Conservation (phyloP, 2,329 filamentous ascomycete genomes). For the Fusarium floridanum region DNA sequence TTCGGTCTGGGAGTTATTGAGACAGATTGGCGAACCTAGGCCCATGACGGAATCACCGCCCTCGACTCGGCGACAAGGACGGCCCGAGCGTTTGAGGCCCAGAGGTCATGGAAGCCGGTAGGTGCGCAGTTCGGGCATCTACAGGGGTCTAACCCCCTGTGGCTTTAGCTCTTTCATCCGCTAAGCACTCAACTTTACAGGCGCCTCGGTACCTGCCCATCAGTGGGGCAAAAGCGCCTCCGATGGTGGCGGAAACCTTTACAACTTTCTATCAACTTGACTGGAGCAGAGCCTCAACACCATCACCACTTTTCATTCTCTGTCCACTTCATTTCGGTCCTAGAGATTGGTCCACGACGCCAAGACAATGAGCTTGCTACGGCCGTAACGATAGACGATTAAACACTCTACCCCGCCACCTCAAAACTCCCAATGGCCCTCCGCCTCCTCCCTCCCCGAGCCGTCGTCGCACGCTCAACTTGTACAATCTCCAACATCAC, state of each 20-base stretch:
- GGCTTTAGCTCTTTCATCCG: slow-evolving; percentile 18
- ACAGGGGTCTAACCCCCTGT: slow-evolving; percentile 26
- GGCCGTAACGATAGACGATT: neutral
- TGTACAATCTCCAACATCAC: slow-evolving; percentile 28
- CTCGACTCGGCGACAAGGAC: slow-evolving; percentile 44
- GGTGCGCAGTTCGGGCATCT: slow-evolving; percentile 10
- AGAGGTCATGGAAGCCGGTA: neutral
- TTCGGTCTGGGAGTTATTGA: slow-evolving; percentile 17
- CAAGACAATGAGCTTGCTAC: slow-evolving; percentile 11
- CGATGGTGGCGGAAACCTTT: slow-evolving; percentile 19
- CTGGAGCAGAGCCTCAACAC: slow-evolving; percentile 41
- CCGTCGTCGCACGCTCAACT: slow-evolving; percentile 27
- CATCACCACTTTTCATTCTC: slow-evolving; percentile 34
- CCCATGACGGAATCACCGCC: slow-evolving; percentile 45
- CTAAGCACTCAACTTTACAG: neutral
- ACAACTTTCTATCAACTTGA: slow-evolving; percentile 32
- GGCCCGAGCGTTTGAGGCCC: slow-evolving; percentile 37
- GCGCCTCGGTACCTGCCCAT: slow-evolving; percentile 1
- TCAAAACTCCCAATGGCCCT: slow-evolving; percentile 33
- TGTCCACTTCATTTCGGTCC: neutral
- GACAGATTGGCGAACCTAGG: slow-evolving; percentile 24
- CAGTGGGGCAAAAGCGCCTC: slow-evolving; percentile 10
- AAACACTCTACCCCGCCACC: neutral
- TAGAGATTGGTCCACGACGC: neutral
- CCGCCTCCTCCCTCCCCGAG: slow-evolving; percentile 22